A percentile compares a stretch with the other conserved stretches of the same genome.
These are phyloP conservation scores for Rutidosis leptorrhynchoides DNA, from an alignment of 129 eudicot species.

Conservation along the genomic window DNA sequence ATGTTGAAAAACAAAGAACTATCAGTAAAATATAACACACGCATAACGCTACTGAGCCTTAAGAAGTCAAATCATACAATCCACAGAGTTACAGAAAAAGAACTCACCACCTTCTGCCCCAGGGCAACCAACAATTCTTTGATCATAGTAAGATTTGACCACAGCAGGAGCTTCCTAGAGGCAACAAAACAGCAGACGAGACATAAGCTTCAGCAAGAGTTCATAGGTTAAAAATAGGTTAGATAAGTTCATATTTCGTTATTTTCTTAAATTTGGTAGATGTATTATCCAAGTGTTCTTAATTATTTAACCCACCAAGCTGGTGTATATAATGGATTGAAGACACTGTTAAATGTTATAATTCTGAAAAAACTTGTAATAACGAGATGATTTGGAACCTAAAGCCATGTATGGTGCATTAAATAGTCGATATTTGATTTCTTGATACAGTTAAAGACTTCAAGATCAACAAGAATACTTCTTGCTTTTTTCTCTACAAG, in stretches of 20 bases:
- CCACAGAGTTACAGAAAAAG: background rate
- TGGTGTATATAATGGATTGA: background rate
- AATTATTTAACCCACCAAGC: background rate
- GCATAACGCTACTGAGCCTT: background rate
- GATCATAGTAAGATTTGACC: conserved; percentile 66
- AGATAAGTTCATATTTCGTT: background rate
- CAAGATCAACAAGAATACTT: background rate
- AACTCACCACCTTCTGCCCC: conserved; percentile 86
- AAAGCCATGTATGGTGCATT: background rate
- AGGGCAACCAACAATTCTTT: conserved; percentile 87
- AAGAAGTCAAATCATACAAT: background rate
- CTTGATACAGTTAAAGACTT: background rate
- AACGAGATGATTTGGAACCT: background rate
- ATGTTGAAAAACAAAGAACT: background rate
- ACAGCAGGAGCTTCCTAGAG: conserved; percentile 82
- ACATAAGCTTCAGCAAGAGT: conserved; percentile 13
- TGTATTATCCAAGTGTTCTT: background rate
- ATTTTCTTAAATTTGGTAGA: background rate
- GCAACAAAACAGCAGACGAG: conserved; percentile 18
- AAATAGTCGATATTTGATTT: background rate
- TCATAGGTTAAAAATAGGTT: conserved; percentile 10
- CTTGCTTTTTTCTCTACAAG: background rate
- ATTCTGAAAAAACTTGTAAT: background rate
- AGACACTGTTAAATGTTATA: background rate
- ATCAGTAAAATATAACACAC: background rate